Base-by-base conservation (phyloP, 2,329 filamentous ascomycete species). In the Aotearoamyces nothofagi region DNA sequence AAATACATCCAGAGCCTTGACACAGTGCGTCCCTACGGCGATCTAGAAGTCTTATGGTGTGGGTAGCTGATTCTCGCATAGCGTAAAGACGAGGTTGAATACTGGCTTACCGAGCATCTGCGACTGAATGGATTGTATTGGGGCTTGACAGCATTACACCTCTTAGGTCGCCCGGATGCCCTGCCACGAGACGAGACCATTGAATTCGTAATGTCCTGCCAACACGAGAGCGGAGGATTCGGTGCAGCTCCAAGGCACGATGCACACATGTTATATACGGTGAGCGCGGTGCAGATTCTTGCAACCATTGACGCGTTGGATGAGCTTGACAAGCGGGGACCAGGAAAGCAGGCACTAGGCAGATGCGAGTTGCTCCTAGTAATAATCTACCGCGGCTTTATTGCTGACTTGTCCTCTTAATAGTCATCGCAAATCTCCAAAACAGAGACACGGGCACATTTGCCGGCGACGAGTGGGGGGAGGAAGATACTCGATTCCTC, bases 71-170 rank as follows among this genome's bases (percentile, higher is more conserved):
- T 48, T 37, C 39, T 46, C 43, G 37, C 46, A 43, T 57, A 78
- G 72, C 77, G 79, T 50, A 84, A 80, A 58, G 84, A 96, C 62
- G 82, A 94, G 56, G 75, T 93, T 44, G 84, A 94, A 54, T 98
- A 96, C 60, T 94, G 87, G 79, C 65, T 96, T 50, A 98, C 90
- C 9, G 87, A 98, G 56, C 90, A 98, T 52, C 66, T 98, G 41
- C 83, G 90, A 36, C 68, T 98, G 33, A 94, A 90, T 51, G 90
- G 90, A 24, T 69, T 98, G 26, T 98, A 98, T 56, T 98, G 90
- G 90, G 90, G 90, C 9, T 58, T 98, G 33, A 90, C 77, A 5
- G 78, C 87, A 5, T 67, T 96, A 22, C 79, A 93, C 59, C 66
- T 96, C 15, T 71, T 98, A 34, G 70, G 75, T 27, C 76, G 69